Percentiles rank a stretch among this genome's conserved stretches.
Evolutionary conservation across 345 rosid genomes (phyloP).

Genomic region (Leavenworthia alabamica): DNA sequence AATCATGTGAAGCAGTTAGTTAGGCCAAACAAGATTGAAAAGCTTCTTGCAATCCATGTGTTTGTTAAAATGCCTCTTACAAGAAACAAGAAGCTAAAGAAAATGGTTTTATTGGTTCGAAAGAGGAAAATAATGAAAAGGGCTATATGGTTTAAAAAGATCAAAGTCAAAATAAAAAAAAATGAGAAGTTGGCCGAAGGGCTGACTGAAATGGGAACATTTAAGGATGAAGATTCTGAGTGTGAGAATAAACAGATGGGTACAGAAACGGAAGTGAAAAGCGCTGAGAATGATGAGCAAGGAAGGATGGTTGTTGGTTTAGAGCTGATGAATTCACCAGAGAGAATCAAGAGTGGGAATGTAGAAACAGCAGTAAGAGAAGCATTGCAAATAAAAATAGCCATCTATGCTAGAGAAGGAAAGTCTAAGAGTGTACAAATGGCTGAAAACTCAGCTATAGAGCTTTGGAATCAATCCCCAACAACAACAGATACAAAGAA

Average conservation of each 20-base stretch:
- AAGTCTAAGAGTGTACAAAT: slow-evolving; percentile 29
- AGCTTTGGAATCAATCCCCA: slow-evolving; percentile 23
- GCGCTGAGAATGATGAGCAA: slow-evolving; percentile 25
- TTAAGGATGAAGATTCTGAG: slow-evolving; percentile 29
- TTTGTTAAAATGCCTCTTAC: too few relatives aligned
- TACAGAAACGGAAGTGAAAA: slow-evolving; percentile 30
- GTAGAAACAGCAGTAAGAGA: slow-evolving; percentile 25
- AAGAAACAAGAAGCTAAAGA: too few relatives aligned
- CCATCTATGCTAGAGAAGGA: slow-evolving; percentile 22
- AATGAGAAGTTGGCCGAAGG: too few relatives aligned
- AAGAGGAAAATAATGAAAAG: too few relatives aligned
- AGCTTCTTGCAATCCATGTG: too few relatives aligned
- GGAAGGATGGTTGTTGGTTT: slow-evolving; percentile 26
- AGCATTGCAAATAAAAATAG: slow-evolving; percentile 24
- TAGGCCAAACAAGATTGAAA: too few relatives aligned
- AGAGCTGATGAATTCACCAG: slow-evolving; percentile 18
- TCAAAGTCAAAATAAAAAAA: too few relatives aligned
- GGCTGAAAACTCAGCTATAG: slow-evolving; percentile 21
- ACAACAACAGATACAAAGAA: slow-evolving; percentile 28
- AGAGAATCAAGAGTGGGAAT: slow-evolving; percentile 23
- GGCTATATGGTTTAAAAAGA: too few relatives aligned
- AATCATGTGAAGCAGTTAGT: too few relatives aligned
- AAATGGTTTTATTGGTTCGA: too few relatives aligned
- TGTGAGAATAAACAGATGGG: slow-evolving; percentile 27
- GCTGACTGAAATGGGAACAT: too few relatives aligned